phyloP scores from a whole-genome alignment of 78 protist species.

The Chrysochromulina parva region DNA sequence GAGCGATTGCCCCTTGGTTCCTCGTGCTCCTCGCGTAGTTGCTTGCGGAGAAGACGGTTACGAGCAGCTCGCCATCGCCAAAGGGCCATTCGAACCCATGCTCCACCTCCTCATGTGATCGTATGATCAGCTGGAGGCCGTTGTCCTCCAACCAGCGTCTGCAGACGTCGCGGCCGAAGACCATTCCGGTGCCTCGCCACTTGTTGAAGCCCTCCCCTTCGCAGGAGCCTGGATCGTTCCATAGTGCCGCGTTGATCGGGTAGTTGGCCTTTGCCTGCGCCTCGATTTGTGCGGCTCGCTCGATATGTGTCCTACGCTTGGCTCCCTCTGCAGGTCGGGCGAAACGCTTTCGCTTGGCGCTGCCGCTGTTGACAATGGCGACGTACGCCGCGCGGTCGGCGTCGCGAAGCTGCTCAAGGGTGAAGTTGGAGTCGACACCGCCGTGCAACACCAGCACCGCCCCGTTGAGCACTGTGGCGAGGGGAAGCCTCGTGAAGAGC shows the following conservation, averaged over 20 bases:
- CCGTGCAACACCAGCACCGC: not conserved
- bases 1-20: conserved; percentile 33
- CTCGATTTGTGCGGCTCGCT: too few species aligned
- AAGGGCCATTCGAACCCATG: conserved; percentile 23
- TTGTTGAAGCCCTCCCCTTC: not conserved
- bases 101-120: conserved; percentile 43
- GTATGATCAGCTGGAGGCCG: not conserved
- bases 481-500: conserved; percentile 40
- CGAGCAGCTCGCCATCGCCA: not conserved
- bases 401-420: not conserved
- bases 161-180: not conserved
- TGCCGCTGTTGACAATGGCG: too few species aligned
- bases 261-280: not conserved
- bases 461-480: conserved; percentile 19
- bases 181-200: not conserved
- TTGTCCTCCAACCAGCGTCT: not conserved
- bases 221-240: not conserved
- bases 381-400: too few species aligned
- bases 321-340: too few species aligned
- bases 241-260: not conserved
- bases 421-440: not conserved
- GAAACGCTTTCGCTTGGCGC: too few species aligned
- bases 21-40: conserved; percentile 25
- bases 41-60: conserved; percentile 52
- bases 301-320: too few species aligned